Evolutionary conservation across 805 yeast genomes (phyloP).

Genomic region (Danielia reshetovae): DNA sequence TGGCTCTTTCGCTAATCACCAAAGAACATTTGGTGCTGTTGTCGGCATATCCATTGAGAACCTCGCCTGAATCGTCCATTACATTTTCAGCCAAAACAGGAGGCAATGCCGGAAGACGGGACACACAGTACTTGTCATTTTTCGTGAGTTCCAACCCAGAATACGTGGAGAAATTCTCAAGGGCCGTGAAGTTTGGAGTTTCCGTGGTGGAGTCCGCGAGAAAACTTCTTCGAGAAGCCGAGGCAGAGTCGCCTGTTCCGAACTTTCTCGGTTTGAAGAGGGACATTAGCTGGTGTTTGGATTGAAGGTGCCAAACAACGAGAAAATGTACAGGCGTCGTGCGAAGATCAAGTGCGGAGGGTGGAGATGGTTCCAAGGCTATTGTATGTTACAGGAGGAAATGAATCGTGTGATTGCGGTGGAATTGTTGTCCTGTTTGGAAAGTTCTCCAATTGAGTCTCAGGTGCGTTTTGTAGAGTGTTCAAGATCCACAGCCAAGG

Average conservation of each 20-base stretch:
- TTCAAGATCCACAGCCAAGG: too few relatives aligned
- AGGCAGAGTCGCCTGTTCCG: slow-evolving; percentile 3
- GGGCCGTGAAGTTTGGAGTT: slow-evolving; percentile 1
- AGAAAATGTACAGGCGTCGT: too few relatives aligned
- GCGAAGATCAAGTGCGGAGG: too few relatives aligned
- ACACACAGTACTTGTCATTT: slow-evolving; percentile 54
- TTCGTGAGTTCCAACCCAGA: slow-evolving; percentile 47
- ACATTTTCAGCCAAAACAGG: slow-evolving; percentile 20
- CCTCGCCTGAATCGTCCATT: slow-evolving; percentile 22
- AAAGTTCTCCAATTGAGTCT: too few relatives aligned
- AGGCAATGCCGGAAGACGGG: slow-evolving; percentile 56
- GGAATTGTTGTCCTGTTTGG: too few relatives aligned
- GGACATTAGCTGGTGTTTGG: too few relatives aligned
- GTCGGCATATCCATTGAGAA: slow-evolving; percentile 44
- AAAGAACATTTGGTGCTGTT: slow-evolving; percentile 46
- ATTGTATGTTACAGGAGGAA: too few relatives aligned
- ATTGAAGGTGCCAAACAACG: too few relatives aligned
- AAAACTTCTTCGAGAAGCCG: slow-evolving; percentile 5
- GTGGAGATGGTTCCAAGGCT: too few relatives aligned
- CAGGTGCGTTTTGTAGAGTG: too few relatives aligned
- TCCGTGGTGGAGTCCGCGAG: slow-evolving; percentile 14
- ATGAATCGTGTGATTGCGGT: too few relatives aligned
- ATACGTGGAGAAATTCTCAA: neutral
- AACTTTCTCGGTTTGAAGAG: slow-evolving; percentile 13
- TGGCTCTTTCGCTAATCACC: slow-evolving; percentile 44